Evolutionary conservation across 306 rosid genomes (phyloP).

Genomic region (Quercus robur): DNA sequence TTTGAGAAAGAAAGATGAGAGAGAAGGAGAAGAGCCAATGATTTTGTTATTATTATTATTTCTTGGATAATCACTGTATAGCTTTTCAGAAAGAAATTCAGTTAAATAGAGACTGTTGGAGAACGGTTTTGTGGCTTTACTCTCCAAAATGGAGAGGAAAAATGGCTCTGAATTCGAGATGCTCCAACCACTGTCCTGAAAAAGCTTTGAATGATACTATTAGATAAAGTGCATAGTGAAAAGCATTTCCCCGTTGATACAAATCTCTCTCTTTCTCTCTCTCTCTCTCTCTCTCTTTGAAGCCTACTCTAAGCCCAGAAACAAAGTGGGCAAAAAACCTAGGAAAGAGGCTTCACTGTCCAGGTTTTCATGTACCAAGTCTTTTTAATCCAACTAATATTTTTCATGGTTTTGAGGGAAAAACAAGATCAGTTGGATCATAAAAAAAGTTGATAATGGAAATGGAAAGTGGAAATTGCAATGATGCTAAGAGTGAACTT

Average conservation of each 20-base stretch:
- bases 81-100: no score
- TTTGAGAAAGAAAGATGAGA: no score
- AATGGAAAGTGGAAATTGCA: conserved; percentile 24
- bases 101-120: no score
- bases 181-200: not conserved
- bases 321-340: not conserved
- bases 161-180: no score
- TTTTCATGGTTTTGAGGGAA: not conserved
- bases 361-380: not conserved
- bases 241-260: not conserved
- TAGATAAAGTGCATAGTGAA: conserved; percentile 13
- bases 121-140: no score
- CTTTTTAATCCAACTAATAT: not conserved
- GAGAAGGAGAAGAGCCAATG: no score
- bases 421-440: not conserved
- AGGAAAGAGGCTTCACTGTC: not conserved
- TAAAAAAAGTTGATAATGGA: not conserved
- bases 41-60: no score
- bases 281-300: conserved; percentile 7
- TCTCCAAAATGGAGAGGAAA: no score
- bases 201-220: conserved; percentile 16
- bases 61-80: no score
- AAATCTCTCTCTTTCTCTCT: conserved; percentile 7
- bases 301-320: not conserved
- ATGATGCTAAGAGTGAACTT: conserved; percentile 15